Base-by-base conservation (phyloP, 2,329 filamentous ascomycete species). In the Fusarium bactridioides region DNA sequence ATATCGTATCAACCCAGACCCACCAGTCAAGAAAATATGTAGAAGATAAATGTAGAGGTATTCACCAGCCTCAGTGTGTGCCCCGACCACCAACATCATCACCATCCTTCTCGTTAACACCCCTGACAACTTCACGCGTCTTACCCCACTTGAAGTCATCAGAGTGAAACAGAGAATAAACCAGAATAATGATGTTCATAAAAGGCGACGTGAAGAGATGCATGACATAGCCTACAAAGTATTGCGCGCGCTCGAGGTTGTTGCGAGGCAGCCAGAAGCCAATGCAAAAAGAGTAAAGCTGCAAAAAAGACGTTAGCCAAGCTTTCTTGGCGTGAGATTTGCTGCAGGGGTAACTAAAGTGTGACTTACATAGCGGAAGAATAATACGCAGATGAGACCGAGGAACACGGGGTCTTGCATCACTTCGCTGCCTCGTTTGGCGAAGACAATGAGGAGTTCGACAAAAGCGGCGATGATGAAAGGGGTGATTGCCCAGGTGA, bases 141-240 rank as follows among this genome's bases (percentile, higher is more conserved):
- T 85, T 85, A 21, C 83, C 84, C 84, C 83, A 85, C 63, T 82
- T 82, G 76, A 85, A 85, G 70, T 84, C 82, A 61, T 85, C 83
- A 10, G 83, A 81, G 57, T 84, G 77, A 48, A 82, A 75, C 23
- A 85, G 77, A 2, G 84, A 84, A 64, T 84, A 85, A 4, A 80
- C 69, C 18, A 85, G 66, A 37, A 85, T 80, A 43, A 83, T 76
- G 31, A 85, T 81, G 73, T 85, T 85, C 72, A 85, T 78, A 50
- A 85, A 82, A 0, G 84, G 83, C 3, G 82, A 83, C 4, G 80
- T 79, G 19, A 78, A 62, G 4, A 83, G 69, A 50, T 83, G 82
- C 37, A 83, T 63, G 59, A 82, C 77, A 67, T 77, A 83, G 16
- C 82, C 82, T n/a, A 74, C 70, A 55, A 83, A 81, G 37, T 84